Evolutionary conservation across 1,139 yeast genomes (phyloP).

Genomic region (Wickerhamomyces sp.): DNA sequence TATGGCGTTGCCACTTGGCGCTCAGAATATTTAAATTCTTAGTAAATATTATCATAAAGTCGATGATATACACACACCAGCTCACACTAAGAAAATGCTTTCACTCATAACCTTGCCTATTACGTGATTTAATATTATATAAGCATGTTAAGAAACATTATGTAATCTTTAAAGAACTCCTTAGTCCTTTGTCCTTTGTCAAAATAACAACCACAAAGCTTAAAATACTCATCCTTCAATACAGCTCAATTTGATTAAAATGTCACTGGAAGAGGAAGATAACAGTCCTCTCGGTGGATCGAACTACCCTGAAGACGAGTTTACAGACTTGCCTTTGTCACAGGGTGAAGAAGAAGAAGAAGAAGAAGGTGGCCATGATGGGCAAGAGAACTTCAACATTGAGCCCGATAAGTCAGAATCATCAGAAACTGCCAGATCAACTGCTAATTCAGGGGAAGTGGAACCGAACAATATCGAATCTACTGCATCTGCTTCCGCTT

Average conservation of each 20-base stretch:
- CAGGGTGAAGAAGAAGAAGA: slow-evolving; percentile 11
- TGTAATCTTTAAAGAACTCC: too few relatives aligned
- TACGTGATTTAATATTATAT: not conserved
- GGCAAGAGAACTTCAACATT: not conserved
- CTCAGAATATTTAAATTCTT: too few relatives aligned
- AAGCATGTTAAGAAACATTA: not conserved
- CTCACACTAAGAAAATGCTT: too few relatives aligned
- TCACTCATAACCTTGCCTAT: too few relatives aligned
- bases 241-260: slow-evolving; percentile 2
- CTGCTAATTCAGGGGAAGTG: too few relatives aligned
- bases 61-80: too few relatives aligned
- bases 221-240: not conserved
- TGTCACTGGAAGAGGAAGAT: slow-evolving; percentile 37
- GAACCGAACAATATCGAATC: too few relatives aligned
- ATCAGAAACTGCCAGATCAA: not conserved
- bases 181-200: not conserved
- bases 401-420: slow-evolving; percentile 9
- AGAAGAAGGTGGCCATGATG: slow-evolving; percentile 4
- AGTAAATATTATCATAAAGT: too few relatives aligned
- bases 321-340: slow-evolving; percentile 22
- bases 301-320: slow-evolving; percentile 20
- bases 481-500: too few relatives aligned
- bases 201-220: not conserved
- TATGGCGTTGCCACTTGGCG: too few relatives aligned
- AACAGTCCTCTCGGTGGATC: slow-evolving; percentile 47